A percentile compares a stretch with the other conserved stretches of the same genome.
Evolutionary conservation across 139 green algal genomes (phyloP).

Genomic region (Tetratostichococcus sp.): DNA sequence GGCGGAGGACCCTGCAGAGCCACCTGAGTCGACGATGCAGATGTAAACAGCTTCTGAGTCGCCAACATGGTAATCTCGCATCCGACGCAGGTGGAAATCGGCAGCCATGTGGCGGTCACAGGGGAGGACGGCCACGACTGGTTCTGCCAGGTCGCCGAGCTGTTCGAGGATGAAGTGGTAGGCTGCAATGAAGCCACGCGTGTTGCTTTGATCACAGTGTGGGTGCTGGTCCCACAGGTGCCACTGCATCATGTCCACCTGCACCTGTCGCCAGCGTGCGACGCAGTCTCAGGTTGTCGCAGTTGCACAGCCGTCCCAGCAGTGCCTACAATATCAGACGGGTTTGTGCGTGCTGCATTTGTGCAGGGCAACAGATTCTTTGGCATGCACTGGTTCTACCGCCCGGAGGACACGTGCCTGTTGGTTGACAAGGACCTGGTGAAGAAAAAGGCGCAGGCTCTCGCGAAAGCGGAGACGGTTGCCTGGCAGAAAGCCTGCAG

Average conservation of each 20-base stretch:
- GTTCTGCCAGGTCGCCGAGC: not conserved
- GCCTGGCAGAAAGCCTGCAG: not conserved
- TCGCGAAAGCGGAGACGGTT: not conserved
- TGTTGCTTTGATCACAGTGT: not conserved
- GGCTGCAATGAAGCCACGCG: not conserved
- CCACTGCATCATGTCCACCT: not conserved
- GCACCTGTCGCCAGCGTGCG: too few relatives aligned
- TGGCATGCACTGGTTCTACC: slow-evolving; percentile 10
- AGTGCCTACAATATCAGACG: not conserved
- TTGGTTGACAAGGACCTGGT: not conserved
- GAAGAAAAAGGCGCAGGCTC: not conserved
- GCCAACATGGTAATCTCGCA: too few relatives aligned
- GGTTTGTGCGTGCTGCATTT: too few relatives aligned
- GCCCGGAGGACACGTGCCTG: slow-evolving; percentile 6
- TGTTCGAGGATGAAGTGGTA: not conserved
- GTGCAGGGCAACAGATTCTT: not conserved
- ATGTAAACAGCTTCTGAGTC: too few relatives aligned
- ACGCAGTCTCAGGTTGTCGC: too few relatives aligned
- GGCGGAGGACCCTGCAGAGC: too few relatives aligned
- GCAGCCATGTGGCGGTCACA: not conserved
- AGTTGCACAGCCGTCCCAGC: too few relatives aligned
- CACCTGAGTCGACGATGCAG: too few relatives aligned
- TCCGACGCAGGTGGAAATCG: not conserved
- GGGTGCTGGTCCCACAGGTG: too few relatives aligned
- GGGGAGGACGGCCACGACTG: not conserved